These are phyloP conservation scores for Yarrowia sp. DNA, from an alignment of 805 yeast species.

Conservation along the genomic window DNA sequence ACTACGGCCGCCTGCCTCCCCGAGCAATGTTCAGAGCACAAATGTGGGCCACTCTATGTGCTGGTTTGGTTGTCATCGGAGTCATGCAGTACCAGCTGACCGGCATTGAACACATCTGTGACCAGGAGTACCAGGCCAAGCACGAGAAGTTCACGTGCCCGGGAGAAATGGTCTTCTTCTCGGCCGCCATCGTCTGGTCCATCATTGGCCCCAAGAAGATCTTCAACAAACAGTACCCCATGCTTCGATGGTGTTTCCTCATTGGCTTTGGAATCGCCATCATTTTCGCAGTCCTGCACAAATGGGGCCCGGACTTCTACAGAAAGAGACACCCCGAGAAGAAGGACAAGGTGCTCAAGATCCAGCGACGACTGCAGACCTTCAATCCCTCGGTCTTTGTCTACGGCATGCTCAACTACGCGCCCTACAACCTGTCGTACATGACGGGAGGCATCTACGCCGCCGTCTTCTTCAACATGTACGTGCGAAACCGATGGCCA, in stretches of 20 bases:
- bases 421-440: conserved; percentile 49
- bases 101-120: conserved; percentile 47
- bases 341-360: not conserved
- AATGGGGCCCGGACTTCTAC: conserved; percentile 42
- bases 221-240: conserved; percentile 48
- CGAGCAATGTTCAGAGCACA: conserved; percentile 57
- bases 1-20: conserved; percentile 66
- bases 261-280: conserved; percentile 46
- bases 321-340: not conserved
- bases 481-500: conserved; percentile 53
- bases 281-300: conserved; percentile 2
- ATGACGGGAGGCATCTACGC: conserved; percentile 54
- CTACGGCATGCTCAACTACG: conserved; percentile 1
- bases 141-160: conserved; percentile 48
- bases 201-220: conserved; percentile 58
- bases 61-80: conserved; percentile 47
- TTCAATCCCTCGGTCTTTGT: conserved; percentile 1
- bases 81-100: conserved; percentile 49
- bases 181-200: conserved; percentile 57
- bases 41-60: conserved; percentile 53
- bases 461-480: conserved; percentile 57
- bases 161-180: conserved; percentile 56
- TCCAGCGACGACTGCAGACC: not conserved
- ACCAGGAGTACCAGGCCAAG: not conserved
- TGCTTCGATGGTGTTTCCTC: conserved; percentile 43